Conservation (phyloP, 2,329 filamentous ascomycete species). For the Arthroderma sp. region DNA sequence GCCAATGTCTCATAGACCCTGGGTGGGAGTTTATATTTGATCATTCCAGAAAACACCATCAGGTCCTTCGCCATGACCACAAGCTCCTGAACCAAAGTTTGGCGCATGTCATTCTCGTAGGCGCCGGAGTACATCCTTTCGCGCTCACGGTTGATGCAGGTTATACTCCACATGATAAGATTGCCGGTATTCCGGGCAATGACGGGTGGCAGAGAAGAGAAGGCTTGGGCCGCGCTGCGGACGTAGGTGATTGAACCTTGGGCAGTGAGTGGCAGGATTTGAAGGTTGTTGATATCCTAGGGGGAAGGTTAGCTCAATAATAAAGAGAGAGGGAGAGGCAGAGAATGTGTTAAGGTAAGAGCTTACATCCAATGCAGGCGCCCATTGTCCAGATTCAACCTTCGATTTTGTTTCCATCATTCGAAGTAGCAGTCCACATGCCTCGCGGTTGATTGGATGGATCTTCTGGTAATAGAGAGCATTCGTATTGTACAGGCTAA, state of each 20-base stretch:
- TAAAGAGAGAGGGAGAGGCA: constrained; percentile 1
- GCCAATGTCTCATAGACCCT: constrained; percentile 81
- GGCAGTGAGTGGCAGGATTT: constrained; percentile 69
- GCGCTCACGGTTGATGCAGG: constrained; percentile 69
- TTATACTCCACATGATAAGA: constrained; percentile 85
- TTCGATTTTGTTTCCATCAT: constrained; percentile 50
- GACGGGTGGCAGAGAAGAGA: constrained; percentile 63
- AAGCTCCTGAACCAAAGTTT: constrained; percentile 52
- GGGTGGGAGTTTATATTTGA: constrained; percentile 79
- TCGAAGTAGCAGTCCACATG: constrained; percentile 47
- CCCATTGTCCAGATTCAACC: constrained; percentile 48
- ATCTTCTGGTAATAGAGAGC: constrained; percentile 51
- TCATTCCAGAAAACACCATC: constrained; percentile 85
- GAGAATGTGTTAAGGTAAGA: background rate
- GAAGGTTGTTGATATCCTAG: constrained; percentile 59
- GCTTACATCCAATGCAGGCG: constrained; percentile 53
- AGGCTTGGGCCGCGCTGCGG: constrained; percentile 66
- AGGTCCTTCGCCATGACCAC: constrained; percentile 75
- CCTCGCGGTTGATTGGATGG: constrained; percentile 44
- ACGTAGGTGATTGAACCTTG: constrained; percentile 65
- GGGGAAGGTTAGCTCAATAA: background rate
- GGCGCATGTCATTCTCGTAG: constrained; percentile 48
- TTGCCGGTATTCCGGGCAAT: constrained; percentile 84
- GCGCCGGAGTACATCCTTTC: constrained; percentile 56
- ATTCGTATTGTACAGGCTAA: constrained; percentile 49